phyloP scores from a whole-genome alignment of 495 filamentous ascomycete genomes.

The Hypoxylon fragiforme region DNA sequence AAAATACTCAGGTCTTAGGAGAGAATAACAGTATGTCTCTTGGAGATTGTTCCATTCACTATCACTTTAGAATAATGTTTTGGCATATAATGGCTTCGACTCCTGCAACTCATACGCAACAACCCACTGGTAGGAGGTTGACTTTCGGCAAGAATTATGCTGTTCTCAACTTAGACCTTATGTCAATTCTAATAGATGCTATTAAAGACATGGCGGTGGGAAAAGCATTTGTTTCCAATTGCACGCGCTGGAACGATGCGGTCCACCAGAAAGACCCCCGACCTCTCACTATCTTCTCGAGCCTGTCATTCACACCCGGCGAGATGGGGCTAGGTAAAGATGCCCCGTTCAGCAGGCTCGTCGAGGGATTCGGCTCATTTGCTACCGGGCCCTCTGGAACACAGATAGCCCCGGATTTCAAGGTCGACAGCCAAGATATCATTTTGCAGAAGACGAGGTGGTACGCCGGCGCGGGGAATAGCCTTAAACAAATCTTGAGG shows the following conservation, averaged over 20 bases:
- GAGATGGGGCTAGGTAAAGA: constrained; percentile 40
- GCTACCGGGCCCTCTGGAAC: constrained; percentile 22
- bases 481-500: constrained; percentile 48
- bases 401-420: constrained; percentile 40
- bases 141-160: constrained; percentile 46
- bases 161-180: constrained; percentile 52
- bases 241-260: constrained; percentile 43
- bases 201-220: constrained; percentile 40
- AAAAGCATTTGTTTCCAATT: constrained; percentile 32
- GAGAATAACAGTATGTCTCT: not conserved
- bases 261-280: constrained; percentile 39
- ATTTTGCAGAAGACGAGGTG: constrained; percentile 49
- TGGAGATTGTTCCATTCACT: not conserved
- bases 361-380: constrained; percentile 31
- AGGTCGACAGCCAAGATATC: constrained; percentile 40
- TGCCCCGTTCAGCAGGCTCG: constrained; percentile 40
- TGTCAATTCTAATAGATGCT: constrained; percentile 42
- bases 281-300: constrained; percentile 48
- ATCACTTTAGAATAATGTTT: not conserved
- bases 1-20: constrained; percentile 1
- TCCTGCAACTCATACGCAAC: not conserved
- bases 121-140: not conserved
- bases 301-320: constrained; percentile 40
- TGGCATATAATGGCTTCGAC: not conserved
- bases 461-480: constrained; percentile 47